Evolutionary conservation across 2,329 filamentous ascomycete species (phyloP), one percentile per base, ranked within the genome.

Genomic region (Phialophora tarda): DNA sequence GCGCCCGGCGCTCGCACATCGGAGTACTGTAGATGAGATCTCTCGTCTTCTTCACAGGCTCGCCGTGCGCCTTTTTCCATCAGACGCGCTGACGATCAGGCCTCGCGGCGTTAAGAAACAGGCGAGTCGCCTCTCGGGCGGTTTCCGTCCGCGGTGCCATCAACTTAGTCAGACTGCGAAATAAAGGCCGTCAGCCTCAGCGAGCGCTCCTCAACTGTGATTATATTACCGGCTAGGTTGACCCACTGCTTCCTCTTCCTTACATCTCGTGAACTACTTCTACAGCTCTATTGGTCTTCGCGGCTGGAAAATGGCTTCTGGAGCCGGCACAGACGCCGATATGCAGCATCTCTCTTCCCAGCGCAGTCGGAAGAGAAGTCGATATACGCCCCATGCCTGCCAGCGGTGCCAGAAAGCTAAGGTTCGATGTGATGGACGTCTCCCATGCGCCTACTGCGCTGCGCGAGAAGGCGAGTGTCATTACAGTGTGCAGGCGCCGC

Each of bases 311-410:
- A 34, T 51, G 34, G 30, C 28, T 17, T 12, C 23, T 28, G 48
- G 23, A 30, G 26, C 23, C 21, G 30, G n/a, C 14, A 41, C 48
- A 30, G 59, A 54, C 30, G 24, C 14, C 17, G 41, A 59, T 28
- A 30, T 28, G 32, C 28, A 53, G 14, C 58, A 60, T 10, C 21
- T 5, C 21, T 38, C 47, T 5, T 53, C 59, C 32, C 59, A 38
- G 23, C 59, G 47, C 5, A 5, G 28, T n/a, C 59, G 59, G 32
- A 64, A 64, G 56, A 53, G 62, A 32, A 64, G 56, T 64, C 62
- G 62, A 28, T 64, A 64, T 21, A 64, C 62, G 7, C 62, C 55
- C n/a, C 62, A 64, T 54, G 62, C 62, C n/a, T 64, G 62, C 34
- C 47, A 64, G 38, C 47, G 56, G 12, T 64, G 62, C 34, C 56